A percentile compares a stretch with the other conserved stretches of the same genome.
phyloP scores from a whole-genome alignment of 2,329 filamentous ascomycete genomes.

The Stenocarpella maydis region DNA sequence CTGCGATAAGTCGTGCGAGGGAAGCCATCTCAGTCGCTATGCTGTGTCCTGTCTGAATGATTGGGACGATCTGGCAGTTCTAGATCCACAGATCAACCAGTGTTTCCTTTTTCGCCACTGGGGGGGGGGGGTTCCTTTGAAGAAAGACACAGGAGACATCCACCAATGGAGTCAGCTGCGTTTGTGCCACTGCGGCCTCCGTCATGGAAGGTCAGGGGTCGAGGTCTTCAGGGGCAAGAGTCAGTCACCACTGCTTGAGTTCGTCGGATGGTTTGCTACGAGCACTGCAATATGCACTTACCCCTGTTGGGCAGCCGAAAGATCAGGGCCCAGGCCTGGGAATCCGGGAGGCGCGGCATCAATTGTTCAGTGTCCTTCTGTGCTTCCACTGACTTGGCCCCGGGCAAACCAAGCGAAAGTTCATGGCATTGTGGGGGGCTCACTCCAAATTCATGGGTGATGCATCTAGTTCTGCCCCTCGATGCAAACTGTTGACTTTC shows the following conservation, averaged over 20 bases:
- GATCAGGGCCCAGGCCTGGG: slow-evolving; percentile 7
- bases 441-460: not conserved
- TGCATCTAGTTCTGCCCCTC: not conserved
- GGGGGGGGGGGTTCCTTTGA: not conserved
- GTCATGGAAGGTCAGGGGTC: not conserved
- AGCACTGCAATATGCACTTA: not conserved
- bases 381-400: not conserved
- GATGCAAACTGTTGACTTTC: not conserved
- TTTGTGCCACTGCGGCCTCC: not conserved
- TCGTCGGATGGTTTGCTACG: not conserved
- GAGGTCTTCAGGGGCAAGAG: slow-evolving; percentile 11
- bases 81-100: not conserved
- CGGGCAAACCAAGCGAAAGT: not conserved
- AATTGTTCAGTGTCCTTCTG: not conserved
- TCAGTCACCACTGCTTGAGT: not conserved
- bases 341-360: not conserved
- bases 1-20: slow-evolving; percentile 35
- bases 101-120: not conserved
- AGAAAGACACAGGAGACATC: not conserved
- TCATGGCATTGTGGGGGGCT: slow-evolving; percentile 4
- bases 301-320: slow-evolving; percentile 10
- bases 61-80: not conserved
- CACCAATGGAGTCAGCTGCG: not conserved
- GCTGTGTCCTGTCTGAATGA: not conserved
- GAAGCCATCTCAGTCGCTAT: slow-evolving; percentile 36